Evolutionary conservation across 140 eudicot genomes (phyloP), one percentile per base, ranked within the genome.

Genomic region (Ambrosia hybrid): DNA sequence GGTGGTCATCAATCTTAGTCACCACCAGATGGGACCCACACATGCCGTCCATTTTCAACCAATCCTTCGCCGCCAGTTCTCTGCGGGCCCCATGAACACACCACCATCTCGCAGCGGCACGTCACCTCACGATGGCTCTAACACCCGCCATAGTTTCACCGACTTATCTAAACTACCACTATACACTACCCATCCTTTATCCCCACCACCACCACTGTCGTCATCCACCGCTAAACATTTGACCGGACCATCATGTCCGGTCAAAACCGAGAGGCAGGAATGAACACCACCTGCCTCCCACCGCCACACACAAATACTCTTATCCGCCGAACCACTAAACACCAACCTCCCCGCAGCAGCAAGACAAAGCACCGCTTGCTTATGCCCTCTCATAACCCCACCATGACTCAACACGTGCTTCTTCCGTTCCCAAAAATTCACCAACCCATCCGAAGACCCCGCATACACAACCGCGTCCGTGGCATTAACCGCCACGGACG

Each of bases 81-180:
- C 6, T 0, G 2, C 21, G 2, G 60, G 60, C 63, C 63, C 37
- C 63, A 21, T 10, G 9, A 46, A 46, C 52, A 46, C 9, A 3
- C 59, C 30, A 5, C 62, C 62, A 0, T 17, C 51, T 14, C 34
- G 34, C 51, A 3, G 10, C 67, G 3, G 6, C 34, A 2, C 67
- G 21, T 2, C 0, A 0, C 13, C 0, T 39, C 51, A 14, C 34
- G 7, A 26, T n/a, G 3, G 51, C 51, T 64, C 68, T 0, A 51
- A n/a, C 69, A 64, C 69, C 34, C 36, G 69, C 69, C 69, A 64
- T 10, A 64, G 52, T 51, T 64, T 64, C 52, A 64, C 68, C 6
- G 68, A 64, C 52, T 39, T 64, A 14, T 64, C 68, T 8, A 64
- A 64, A 39, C 68, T 64, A 39, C 68, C 68, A 14, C 68, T 64